Percentiles rank a stretch among this genome's conserved stretches.
phyloP scores from a whole-genome alignment of 768 basidiomycete species.

The Termitomyces sp. region DNA sequence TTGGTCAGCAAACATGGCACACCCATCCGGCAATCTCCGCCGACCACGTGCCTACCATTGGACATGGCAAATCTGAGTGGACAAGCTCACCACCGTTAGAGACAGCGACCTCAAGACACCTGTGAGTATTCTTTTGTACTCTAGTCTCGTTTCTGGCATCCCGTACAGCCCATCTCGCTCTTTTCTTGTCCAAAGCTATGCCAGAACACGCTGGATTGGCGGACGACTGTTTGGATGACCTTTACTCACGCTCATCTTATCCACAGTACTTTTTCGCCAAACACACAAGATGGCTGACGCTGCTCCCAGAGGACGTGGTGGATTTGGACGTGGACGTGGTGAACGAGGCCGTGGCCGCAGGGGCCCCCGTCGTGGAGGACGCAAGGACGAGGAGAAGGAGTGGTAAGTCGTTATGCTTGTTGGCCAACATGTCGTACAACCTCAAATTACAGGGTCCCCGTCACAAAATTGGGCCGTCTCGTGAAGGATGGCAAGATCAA shows the following conservation, averaged over 20 bases:
- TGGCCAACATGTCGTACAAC: constrained; percentile 3
- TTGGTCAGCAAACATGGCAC: constrained; percentile 11
- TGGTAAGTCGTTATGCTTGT: constrained; percentile 59
- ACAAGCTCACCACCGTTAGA: constrained; percentile 30
- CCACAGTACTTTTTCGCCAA: constrained; percentile 17
- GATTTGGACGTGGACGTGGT: constrained; percentile 87
- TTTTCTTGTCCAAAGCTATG: constrained; percentile 8
- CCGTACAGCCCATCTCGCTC: background rate
- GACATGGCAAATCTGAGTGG: constrained; percentile 13
- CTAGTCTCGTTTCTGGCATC: constrained; percentile 5
- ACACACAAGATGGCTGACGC: constrained; percentile 73
- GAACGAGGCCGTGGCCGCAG: constrained; percentile 87
- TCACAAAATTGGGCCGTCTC: constrained; percentile 98
- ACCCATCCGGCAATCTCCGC: constrained; percentile 14
- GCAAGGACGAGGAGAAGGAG: constrained; percentile 99
- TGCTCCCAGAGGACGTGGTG: constrained; percentile 62
- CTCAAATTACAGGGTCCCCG: constrained; percentile 71
- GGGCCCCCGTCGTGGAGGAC: constrained; percentile 91
- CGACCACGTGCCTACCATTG: constrained; percentile 8
- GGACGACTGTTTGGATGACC: constrained; percentile 37
- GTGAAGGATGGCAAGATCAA: constrained; percentile 99
- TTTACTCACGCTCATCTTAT: constrained; percentile 19
- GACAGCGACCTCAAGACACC: constrained; percentile 35
- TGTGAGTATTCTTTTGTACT: constrained; percentile 29
- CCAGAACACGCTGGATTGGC: constrained; percentile 46